Conservation (phyloP, 768 basidiomycete genomes). For the Podaxis sp. region DNA sequence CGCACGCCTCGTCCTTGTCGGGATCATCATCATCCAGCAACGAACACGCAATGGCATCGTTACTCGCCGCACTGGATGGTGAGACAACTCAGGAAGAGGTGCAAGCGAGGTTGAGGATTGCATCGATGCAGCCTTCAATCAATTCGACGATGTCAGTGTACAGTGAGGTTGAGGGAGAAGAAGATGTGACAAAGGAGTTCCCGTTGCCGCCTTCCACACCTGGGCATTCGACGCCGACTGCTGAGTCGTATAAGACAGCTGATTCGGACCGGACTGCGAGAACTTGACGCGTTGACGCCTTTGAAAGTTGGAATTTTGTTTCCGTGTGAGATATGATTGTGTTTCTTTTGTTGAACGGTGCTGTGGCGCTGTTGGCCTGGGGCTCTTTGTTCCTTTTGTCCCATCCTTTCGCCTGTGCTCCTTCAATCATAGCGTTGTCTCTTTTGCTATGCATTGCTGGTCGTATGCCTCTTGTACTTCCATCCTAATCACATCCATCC, state of each 20-base stretch:
- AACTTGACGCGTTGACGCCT: not conserved
- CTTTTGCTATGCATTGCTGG: constrained; percentile 1
- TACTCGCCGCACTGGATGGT: constrained; percentile 64
- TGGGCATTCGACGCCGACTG: constrained; percentile 12
- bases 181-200: constrained; percentile 39
- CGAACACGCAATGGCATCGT: constrained; percentile 58
- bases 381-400: not conserved
- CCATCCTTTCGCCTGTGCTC: not conserved
- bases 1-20: constrained; percentile 33
- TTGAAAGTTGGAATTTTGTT: not conserved
- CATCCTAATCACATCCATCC: not conserved
- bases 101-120: constrained; percentile 50
- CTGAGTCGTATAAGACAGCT: constrained; percentile 9
- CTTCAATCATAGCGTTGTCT: not conserved
- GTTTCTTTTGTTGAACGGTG: not conserved
- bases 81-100: constrained; percentile 40
- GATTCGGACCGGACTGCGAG: constrained; percentile 4
- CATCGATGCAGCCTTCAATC: constrained; percentile 59
- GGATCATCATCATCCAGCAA: constrained; percentile 42
- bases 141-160: constrained; percentile 32
- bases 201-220: constrained; percentile 36
- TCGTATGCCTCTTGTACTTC: constrained; percentile 1
- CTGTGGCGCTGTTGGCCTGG: constrained; percentile 1
- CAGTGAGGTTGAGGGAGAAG: constrained; percentile 30
- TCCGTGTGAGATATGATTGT: not conserved